Base-by-base conservation (phyloP, 73 alveolate species). In the Vitrella brassicaformis region DNA sequence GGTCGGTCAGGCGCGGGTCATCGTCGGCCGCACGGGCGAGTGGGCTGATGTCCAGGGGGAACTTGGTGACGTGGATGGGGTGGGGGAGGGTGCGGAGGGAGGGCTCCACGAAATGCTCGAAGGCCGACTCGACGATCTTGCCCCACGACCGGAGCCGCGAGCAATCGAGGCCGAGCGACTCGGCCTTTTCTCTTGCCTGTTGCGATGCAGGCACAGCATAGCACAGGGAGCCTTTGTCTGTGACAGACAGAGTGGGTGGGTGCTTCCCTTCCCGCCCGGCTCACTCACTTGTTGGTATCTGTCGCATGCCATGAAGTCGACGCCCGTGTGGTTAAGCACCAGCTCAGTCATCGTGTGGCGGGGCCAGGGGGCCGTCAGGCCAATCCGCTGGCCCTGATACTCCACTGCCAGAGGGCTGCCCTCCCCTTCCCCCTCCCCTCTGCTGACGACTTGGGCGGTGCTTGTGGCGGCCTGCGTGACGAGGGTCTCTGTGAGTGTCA, bases 401-500 rank as follows among this genome's bases (percentile, higher is more conserved):
- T 87, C 90, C 1, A 80, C 80, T n/a, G n/a, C n/a, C n/a, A n/a
- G n/a, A n/a, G n/a, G n/a, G n/a, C 73, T 87, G 90, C 73, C 86
- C 79, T 74, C 78, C 72, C 30, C 64, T 80, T 31, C 22, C 76
- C 75, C 39, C 64, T 71, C 0, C 70, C 79, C 70, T 71, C 28
- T 71, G 0, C 18, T 68, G 70, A 47, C 29, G 47, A 65, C 69
- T 85, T 79, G 14, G 81, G 71, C 0, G 69, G 67, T 66, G 86
- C 87, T 30, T n/a, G n/a, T n/a, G n/a, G n/a, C n/a, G n/a, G n/a
- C n/a, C n/a, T n/a, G n/a, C n/a, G n/a, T n/a, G n/a, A n/a, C n/a
- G n/a, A n/a, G n/a, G n/a, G 89, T 92, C 81, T 95, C 99, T 46
- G 99, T 92, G 76, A 93, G 79, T 31, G 70, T 88, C 99, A 95